Base-by-base conservation (phyloP, 139 green algal species). In the Picocystis salinarum region DNA sequence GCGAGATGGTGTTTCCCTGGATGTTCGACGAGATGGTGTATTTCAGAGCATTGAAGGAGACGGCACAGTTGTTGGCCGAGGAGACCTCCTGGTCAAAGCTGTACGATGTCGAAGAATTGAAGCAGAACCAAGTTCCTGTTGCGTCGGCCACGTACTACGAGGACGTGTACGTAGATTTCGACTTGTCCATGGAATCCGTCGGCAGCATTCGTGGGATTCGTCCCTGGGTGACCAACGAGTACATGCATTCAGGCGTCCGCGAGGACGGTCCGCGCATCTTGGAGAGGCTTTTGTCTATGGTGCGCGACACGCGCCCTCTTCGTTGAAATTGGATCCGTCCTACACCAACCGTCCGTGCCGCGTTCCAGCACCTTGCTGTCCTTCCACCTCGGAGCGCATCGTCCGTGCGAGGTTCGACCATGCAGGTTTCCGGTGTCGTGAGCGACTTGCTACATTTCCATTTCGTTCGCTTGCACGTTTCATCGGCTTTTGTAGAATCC, bases 1-100 rank as follows among this genome's bases (percentile, higher is more conserved):
- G 80, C 6, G 83, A 96, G 66, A 90, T 90, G 74, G 74, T 94
- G 23, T 96, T 89, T 56, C 82, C 82, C 22, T 94, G 73, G 65
- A 86, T 92, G 75, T 80, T 87, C 70, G 76, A 91, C 26, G 77
- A 91, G 25, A 71, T 91, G 45, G 61, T 58, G 2, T 39, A 45
- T 28, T 63, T 96, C 47, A 53, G 58, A 26, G 75, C 71, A 3
- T 58, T 85, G 33, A 75, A 76, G 49, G 60, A 60, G 18, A 66
- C 75, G 2, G 80, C 73, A 4, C 28, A 93, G 6, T 4, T 84
- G n/a, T 15, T 95, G 18, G 70, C 71, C 6, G 31, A 40, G 13
- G 72, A 75, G 52, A 20, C 48, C n/a, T 66, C 84, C 53, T 96
- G 85, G 85, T 40, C 50, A 4, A 17, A 28, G 18, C 66, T 96